phyloP scores from a whole-genome alignment of 2,329 filamentous ascomycete species.

The Microdochium paspali region DNA sequence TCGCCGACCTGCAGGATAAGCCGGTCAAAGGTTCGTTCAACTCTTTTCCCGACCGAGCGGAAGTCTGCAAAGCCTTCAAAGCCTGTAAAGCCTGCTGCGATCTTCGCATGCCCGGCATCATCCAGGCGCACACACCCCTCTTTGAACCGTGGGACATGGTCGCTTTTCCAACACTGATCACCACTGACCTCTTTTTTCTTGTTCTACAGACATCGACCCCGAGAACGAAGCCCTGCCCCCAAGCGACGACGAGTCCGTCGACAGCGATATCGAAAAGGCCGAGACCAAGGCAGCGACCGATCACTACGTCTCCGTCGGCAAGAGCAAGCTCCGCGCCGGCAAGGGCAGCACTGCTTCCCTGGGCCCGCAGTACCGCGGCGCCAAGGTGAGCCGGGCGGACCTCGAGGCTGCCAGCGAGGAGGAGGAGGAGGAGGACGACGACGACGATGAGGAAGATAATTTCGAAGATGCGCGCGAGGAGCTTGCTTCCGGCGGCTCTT shows the following conservation, averaged over 20 bases:
- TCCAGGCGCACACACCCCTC: too few relatives aligned
- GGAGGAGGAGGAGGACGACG: slow-evolving; percentile 34
- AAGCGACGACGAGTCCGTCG: slow-evolving; percentile 43
- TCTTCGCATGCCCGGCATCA: too few relatives aligned
- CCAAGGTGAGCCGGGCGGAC: slow-evolving; percentile 58
- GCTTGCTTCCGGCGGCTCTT: slow-evolving; percentile 7
- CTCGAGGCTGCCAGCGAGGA: slow-evolving; percentile 38
- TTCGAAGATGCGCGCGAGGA: slow-evolving; percentile 19
- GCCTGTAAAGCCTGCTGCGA: too few relatives aligned
- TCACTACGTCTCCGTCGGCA: slow-evolving; percentile 76
- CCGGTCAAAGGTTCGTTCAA: slow-evolving; percentile 46
- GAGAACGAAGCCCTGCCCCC: slow-evolving; percentile 53
- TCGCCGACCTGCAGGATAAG: slow-evolving; percentile 53
- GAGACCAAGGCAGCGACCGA: slow-evolving; percentile 67
- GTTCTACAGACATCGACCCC: slow-evolving; percentile 63
- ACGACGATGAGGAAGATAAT: slow-evolving; percentile 26
- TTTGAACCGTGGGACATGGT: too few relatives aligned
- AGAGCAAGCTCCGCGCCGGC: slow-evolving; percentile 74
- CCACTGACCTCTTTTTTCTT: not conserved
- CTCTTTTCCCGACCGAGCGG: not conserved
- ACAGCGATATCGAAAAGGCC: slow-evolving; percentile 39
- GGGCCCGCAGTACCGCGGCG: slow-evolving; percentile 73
- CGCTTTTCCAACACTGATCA: slow-evolving; percentile 2
- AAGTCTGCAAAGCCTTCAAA: too few relatives aligned
- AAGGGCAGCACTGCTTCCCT: slow-evolving; percentile 41